Base-by-base conservation (phyloP, 192 early-diverging fungal genomes). In the Podila horticola region DNA sequence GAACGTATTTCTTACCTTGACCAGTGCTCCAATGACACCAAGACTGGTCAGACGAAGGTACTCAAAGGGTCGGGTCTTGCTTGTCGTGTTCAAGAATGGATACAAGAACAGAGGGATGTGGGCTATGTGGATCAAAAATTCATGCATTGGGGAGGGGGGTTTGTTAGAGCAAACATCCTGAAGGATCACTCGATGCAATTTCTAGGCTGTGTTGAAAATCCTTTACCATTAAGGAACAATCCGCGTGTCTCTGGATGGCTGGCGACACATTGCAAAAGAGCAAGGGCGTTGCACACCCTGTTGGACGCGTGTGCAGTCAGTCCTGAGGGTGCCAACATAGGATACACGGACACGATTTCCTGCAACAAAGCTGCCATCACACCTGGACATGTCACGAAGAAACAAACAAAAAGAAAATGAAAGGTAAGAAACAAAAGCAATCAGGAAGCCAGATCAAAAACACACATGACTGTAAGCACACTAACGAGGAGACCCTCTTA, bases 41-140 rank as follows among this genome's bases (percentile, higher is more conserved):
- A 99, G 85, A 69, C 92, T 95, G 36, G 97, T 98, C 73, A 98
- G 84, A 12, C 97, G 91, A 50, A 99, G 84, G 74, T 99, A 98
- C 76, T 99, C 97, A 84, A 97, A 98, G 28, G 96, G 96, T 48
- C 96, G 89, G 26, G 95, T 94, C 83, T 97, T 98, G 87, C 92
- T 94, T 19, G 94, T 94, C 26, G 97, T 99, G 86, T 97, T 98
- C 59, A 99, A 88, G 82, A 97, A 98, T 31, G 97, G 97, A 63
- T 99, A 99, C n/a, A 99, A 90, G 67, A 98, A 96, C 68, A 97
- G 88, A 0, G 97, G 96, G 67, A 99, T 96, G 75, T 98, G 96
- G 30, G 97, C 96, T 87, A 84, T 90, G 65, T 11, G 52, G 17
- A 24, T 22, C 9, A 55, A 55, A 55, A 11, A 55, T 24, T 24